Base-by-base conservation (phyloP, 1,284 basidiomycete genomes). In the Rhodofomes roseus region DNA sequence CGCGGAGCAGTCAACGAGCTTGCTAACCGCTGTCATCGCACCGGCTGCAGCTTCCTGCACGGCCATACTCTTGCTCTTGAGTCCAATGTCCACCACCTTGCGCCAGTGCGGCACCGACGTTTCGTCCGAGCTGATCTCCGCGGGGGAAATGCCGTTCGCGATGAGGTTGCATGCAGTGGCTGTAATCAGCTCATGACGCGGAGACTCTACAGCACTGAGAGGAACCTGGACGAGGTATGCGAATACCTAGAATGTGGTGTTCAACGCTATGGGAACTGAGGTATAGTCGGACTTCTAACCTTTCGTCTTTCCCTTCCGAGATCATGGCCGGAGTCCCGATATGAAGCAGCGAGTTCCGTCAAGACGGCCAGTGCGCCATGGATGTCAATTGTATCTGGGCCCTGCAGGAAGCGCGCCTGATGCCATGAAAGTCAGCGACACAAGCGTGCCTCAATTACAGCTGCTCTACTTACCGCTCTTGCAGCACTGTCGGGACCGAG, bases 351-450 rank as follows among this genome's bases (percentile, higher is more conserved):
- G 8, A 97, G 76, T 68, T 94, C 87, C 5, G 83, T 80, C 31
- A 98, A 76, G 1, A 85, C 86, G 14, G 90, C 77, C 6, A 98
- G 74, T n/a, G 83, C 87, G 2, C 96, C 96, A 70, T 98, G 95
- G 2, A 93, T 75, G 67, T 92, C 89, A 22, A 81, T 77, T 4
- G 78, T 68, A 70, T 98, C 95, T 22, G 87, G 73, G 0, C 87
- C 89, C 11, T 76, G 71, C 20, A 96, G 74, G 22, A 89, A 73
- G 22, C 68, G 71, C 20, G 80, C 77, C 91, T 95, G 66, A 23
- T 29, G 56, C 40, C 18, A 46, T 29, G 27, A 54, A 36, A 3
- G 5, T 36, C 12, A 29, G 12, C 36, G 29, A 1, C n/a, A 18
- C 12, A 22, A n/a, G 9, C 25, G 29, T 29, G 27, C 27, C n/a